Base-by-base conservation (phyloP, 257 asterid genomes). In the Plantago elongata region DNA sequence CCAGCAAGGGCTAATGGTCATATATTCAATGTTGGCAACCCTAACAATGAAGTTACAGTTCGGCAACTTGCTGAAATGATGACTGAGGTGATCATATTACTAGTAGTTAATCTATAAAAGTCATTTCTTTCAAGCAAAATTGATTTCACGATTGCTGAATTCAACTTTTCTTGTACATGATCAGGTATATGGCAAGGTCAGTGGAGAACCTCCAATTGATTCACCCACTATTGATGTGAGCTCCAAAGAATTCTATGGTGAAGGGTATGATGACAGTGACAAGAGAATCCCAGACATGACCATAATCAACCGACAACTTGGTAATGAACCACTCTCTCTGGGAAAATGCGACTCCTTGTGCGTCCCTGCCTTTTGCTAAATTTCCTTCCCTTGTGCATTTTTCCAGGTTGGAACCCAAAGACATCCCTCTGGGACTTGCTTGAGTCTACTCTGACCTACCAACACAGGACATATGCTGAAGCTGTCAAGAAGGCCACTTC, bases 11-110 rank as follows among this genome's bases (percentile, higher is more conserved):
- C 98, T 27, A 91, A 85, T 72, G 96, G 96, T 64, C 95, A 85
- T 16, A 91, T 84, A 62, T 88, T 91, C 57, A 91, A 91, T 52
- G 96, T 91, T 74, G 98, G 98, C 47, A 91, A 91, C 72, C 98
- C 98, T 47, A 72, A 85, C 75, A 91, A 91, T 69, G 98, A 91
- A 82, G 98, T 91, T 47, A 91, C 95, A 30, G 98, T 88, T 49
- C 75, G 88, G 78, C 95, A 91, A 84, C 96, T 91, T 12, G 98
- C 98, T 72, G 98, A 88, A 74, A 88, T 91, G 98, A 91, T 91
- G 98, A 88, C 95, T 18, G 61, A 82, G 94, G 98, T 91, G 51
- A 58, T 66, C 63, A 17, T 54, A 54, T 18, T 34, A 3, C 14
- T n/a, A n/a, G 11, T 18, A 17, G 18, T 9, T 11, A 11, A 54